These are phyloP conservation scores for Fusarium sarcochroum DNA, from an alignment of 2,329 filamentous ascomycete species.

Conservation along the genomic window DNA sequence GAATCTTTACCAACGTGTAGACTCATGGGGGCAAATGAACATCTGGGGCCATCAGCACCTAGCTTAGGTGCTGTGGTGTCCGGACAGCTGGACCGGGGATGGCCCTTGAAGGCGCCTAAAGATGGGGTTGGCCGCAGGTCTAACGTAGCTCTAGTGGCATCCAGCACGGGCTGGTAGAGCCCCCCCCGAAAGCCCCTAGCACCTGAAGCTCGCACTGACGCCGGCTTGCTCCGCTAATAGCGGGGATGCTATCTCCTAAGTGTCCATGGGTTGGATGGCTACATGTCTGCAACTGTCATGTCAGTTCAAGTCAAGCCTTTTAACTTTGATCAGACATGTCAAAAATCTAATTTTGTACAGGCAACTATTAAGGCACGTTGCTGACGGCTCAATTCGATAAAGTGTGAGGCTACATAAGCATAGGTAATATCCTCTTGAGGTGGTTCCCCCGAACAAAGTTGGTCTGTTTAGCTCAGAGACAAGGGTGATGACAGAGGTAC, in stretches of 20 bases:
- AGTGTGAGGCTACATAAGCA: not conserved
- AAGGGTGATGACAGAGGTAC: slow-evolving; percentile 36
- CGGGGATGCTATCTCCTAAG: slow-evolving; percentile 39
- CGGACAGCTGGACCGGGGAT: slow-evolving; percentile 37
- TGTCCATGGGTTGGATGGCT: slow-evolving; percentile 22
- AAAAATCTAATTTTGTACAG: not conserved
- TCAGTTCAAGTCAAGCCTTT: slow-evolving; percentile 13
- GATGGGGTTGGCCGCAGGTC: slow-evolving; percentile 46
- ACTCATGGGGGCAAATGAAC: slow-evolving; percentile 30
- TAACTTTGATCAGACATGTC: not conserved
- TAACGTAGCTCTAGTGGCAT: slow-evolving; percentile 39
- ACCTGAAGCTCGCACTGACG: slow-evolving; percentile 44
- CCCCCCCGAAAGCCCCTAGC: slow-evolving; percentile 36
- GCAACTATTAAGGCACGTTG: not conserved
- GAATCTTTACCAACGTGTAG: not conserved
- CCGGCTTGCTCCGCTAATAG: slow-evolving; percentile 46
- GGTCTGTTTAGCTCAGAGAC: slow-evolving; percentile 23
- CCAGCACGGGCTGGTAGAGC: slow-evolving; percentile 33
- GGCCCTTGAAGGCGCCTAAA: slow-evolving; percentile 42
- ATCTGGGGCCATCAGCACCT: slow-evolving; percentile 23
- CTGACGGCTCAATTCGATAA: not conserved
- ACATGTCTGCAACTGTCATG: slow-evolving; percentile 25
- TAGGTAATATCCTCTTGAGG: slow-evolving; percentile 6
- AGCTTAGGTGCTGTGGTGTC: slow-evolving; percentile 26
- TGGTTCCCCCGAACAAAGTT: slow-evolving; percentile 8